Evolutionary conservation across 2,329 filamentous ascomycete genomes (phyloP).

Genomic region (Stagonosporopsis cucurbitacearum): DNA sequence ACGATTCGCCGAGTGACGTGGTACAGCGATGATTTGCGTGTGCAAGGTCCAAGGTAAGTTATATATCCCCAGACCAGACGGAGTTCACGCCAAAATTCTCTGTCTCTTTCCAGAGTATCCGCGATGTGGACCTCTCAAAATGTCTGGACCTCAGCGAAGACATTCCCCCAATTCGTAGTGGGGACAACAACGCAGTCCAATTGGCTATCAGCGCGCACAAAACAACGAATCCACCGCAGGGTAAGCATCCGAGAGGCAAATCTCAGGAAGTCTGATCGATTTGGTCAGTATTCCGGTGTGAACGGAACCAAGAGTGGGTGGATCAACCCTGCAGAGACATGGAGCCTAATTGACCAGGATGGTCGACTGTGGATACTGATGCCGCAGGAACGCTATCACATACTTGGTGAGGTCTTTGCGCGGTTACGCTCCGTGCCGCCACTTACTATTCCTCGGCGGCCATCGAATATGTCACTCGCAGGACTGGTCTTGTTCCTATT

Average conservation of each 20-base stretch:
- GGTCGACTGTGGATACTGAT: constrained; percentile 8
- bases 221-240: constrained; percentile 5
- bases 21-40: constrained; percentile 9
- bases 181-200: constrained; percentile 1
- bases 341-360: constrained; percentile 3
- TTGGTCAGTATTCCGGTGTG: constrained; percentile 14
- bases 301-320: constrained; percentile 9
- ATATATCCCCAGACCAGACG: constrained; percentile 4
- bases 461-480: constrained; percentile 4
- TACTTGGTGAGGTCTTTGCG: constrained; percentile 7
- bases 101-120: constrained; percentile 10
- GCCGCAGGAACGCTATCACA: neutral
- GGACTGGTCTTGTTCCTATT: neutral
- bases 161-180: constrained; percentile 6
- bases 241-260: constrained; percentile 4
- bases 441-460: neutral
- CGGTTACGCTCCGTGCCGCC: constrained; percentile 3
- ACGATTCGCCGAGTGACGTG: constrained; percentile 3
- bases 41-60: constrained; percentile 6
- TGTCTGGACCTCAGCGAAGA: constrained; percentile 8
- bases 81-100: constrained; percentile 11
- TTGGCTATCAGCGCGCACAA: constrained; percentile 9
- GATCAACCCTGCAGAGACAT: constrained; percentile 13
- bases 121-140: constrained; percentile 13
- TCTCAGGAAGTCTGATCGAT: constrained; percentile 1